Conservation (phyloP, 2,329 filamentous ascomycete genomes). For the Aspergillus uvarum region DNA sequence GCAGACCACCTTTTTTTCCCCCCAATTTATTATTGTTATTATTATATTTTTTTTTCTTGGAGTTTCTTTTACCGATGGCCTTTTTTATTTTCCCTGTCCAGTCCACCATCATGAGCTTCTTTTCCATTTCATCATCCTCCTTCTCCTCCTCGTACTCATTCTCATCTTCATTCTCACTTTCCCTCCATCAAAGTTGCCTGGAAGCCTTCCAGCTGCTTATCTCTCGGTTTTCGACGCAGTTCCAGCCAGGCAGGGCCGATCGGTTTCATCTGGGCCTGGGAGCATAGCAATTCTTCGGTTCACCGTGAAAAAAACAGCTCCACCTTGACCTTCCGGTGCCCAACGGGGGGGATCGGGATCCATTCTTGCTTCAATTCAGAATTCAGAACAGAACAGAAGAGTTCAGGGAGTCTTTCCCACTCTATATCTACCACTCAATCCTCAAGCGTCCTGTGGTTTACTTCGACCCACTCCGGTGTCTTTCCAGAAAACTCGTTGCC, state of each 20-base stretch:
- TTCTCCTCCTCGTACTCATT: neutral
- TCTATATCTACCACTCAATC: neutral
- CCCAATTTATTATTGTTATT: constrained; percentile 8
- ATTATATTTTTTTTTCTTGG: neutral
- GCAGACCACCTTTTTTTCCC: constrained; percentile 11
- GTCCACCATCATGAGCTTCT: neutral
- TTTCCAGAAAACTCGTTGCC: constrained; percentile 15
- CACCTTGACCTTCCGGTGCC: neutral
- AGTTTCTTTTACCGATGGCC: neutral
- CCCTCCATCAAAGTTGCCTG: too few species aligned
- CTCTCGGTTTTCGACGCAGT: neutral
- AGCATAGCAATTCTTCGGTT: neutral
- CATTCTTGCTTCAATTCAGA: neutral
- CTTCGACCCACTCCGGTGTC: constrained; percentile 11
- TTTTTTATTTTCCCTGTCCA: neutral
- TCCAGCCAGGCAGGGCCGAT: neutral
- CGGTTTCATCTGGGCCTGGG: neutral
- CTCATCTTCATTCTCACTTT: neutral
- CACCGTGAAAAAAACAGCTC: neutral
- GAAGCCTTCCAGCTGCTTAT: too few species aligned
- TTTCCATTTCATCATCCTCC: neutral
- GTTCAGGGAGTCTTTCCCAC: neutral
- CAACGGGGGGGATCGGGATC: neutral
- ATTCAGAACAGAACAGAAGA: neutral
- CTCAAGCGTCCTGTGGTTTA: constrained; percentile 7